Base-by-base conservation (phyloP, 495 filamentous ascomycete genomes). In the Tuber calosporum region DNA sequence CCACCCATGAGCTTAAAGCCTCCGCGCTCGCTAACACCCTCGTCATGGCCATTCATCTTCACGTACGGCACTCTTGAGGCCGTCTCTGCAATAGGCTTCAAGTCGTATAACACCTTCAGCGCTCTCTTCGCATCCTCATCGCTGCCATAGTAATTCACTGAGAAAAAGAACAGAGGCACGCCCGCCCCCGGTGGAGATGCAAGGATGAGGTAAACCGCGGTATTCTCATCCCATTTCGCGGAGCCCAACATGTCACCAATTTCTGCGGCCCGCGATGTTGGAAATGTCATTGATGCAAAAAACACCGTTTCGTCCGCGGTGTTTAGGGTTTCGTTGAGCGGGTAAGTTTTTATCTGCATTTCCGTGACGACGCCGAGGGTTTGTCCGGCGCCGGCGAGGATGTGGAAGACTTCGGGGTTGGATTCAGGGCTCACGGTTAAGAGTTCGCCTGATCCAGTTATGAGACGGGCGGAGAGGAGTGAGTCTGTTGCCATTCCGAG, bases 291-390 rank as follows among this genome's bases (percentile, higher is more conserved):
- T 0, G 26, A 30, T n/a, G 53, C 26, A 2, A 15, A 62, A 26
- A 62, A 62, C 6, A 62, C 53, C 26, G 53, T 62, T 62, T 34
- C 53, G 30, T 62, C 53, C 13, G 13, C 11, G 53, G 53, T 30
- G 30, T 62, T 62, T 15, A 62, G 26, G 26, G 53, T 62, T 34
- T 34, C 26, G 53, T 62, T 62, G 53, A 62, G 3, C 11, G 53
- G 53, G 53, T 78, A 66, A 1, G 74, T 72, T 41, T 69, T 71
- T 17, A 73, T 34, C 8, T 68, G 72, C 5, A 78, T 42, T 37
- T 68, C 45, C 22, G 82, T 84, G 20, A 88, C 82, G 67, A 87
- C 79, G 19, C 87, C 87, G 70, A 87, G 86, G 69, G 85, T 86
- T 26, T 79, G 75, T 13, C 87, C 87, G 8, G 86, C 86, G 11